phyloP scores from a whole-genome alignment of 1,139 yeast species.

The Yamadazyma aaseri region DNA sequence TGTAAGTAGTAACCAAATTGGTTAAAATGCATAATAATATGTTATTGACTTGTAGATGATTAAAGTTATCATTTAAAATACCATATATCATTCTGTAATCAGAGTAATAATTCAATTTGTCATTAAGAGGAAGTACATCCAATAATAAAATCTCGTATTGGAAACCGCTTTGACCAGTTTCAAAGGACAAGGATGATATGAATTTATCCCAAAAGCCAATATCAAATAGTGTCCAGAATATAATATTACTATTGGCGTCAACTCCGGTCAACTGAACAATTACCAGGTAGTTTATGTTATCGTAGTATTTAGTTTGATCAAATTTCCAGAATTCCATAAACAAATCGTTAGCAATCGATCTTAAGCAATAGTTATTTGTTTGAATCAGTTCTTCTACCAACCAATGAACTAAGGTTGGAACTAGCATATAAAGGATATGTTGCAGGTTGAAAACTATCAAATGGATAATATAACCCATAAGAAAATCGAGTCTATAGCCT shows the following conservation, averaged over 20 bases:
- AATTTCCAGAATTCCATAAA: conserved; percentile 31
- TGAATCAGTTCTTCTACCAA: conserved; percentile 25
- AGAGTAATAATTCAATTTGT: conserved; percentile 5
- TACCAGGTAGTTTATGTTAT: conserved; percentile 18
- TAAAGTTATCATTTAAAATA: conserved; percentile 15
- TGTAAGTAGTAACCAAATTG: conserved; percentile 10
- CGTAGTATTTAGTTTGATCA: conserved; percentile 15
- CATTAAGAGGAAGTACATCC: conserved; percentile 6
- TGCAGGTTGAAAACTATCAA: conserved; percentile 35
- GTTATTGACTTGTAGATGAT: conserved; percentile 24
- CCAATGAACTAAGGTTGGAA: conserved; percentile 41
- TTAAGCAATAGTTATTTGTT: conserved; percentile 4
- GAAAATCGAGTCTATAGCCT: conserved; percentile 22
- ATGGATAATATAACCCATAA: conserved; percentile 37
- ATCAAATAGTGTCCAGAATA: conserved; percentile 30
- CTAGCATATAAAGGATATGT: conserved; percentile 26
- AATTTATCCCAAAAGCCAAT: conserved; percentile 34
- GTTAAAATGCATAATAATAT: conserved; percentile 23
- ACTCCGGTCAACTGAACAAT: conserved; percentile 20
- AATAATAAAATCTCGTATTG: conserved; percentile 13
- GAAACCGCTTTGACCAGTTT: conserved; percentile 5
- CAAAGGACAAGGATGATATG: conserved; percentile 16
- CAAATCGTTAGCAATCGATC: conserved; percentile 14
- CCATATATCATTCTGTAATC: conserved; percentile 2
- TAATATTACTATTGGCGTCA: conserved; percentile 10